Evolutionary conservation across 2,329 filamentous ascomycete species (phyloP).

Genomic region (Fusarium lyarnte): DNA sequence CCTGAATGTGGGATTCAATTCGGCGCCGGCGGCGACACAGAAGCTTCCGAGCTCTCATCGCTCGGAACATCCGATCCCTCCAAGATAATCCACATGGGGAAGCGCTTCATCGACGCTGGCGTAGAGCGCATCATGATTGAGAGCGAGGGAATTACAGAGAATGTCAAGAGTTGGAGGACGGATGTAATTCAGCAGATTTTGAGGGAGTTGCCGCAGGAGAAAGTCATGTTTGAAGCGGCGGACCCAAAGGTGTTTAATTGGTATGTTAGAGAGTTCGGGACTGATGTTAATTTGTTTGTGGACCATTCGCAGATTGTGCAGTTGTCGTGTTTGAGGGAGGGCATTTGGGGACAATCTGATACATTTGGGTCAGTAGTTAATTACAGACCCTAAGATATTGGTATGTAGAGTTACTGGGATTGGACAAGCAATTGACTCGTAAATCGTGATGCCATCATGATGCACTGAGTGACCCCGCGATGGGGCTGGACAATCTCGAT

Average conservation of each 20-base stretch:
- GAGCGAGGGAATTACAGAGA: constrained; percentile 68
- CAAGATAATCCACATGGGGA: constrained; percentile 54
- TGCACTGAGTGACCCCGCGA: constrained; percentile 8
- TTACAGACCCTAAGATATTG: not conserved
- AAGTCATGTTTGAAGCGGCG: constrained; percentile 67
- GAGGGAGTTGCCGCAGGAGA: constrained; percentile 60
- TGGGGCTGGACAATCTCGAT: not conserved
- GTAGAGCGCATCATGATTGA: constrained; percentile 68
- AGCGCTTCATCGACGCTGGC: constrained; percentile 59
- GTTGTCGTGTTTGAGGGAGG: constrained; percentile 59
- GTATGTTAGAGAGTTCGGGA: constrained; percentile 65
- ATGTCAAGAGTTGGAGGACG: constrained; percentile 62
- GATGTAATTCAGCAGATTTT: constrained; percentile 64
- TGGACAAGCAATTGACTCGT: not conserved
- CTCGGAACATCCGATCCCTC: not conserved
- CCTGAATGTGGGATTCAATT: constrained; percentile 67
- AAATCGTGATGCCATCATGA: constrained; percentile 26
- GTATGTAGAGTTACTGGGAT: not conserved
- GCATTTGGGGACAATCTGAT: constrained; percentile 66
- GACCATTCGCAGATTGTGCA: constrained; percentile 68
- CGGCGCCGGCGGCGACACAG: constrained; percentile 64
- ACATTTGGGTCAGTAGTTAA: constrained; percentile 54
- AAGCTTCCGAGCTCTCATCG: constrained; percentile 53
- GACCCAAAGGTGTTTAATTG: constrained; percentile 65
- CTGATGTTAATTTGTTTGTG: constrained; percentile 66